Base-by-base conservation (phyloP, 345 rosid species). In the Mercurialis annua region DNA sequence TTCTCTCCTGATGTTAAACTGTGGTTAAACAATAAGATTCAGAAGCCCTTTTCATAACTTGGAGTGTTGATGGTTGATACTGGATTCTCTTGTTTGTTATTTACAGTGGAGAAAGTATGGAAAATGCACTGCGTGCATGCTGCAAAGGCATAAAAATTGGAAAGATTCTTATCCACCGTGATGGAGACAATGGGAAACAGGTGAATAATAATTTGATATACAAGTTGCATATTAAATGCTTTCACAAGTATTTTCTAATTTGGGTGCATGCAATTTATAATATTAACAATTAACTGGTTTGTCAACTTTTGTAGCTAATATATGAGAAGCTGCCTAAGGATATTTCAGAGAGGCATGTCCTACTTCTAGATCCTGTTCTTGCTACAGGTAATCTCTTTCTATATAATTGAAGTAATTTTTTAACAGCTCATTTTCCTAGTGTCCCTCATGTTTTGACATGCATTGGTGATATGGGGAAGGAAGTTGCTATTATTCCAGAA, bases 71-170 rank as follows among this genome's bases (percentile, higher is more conserved):
- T 68, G 64, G 34, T 77, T 57, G 50, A 17, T 55, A 24, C 17
- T 17, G 44, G 64, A 56, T 40, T n/a, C 53, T 27, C 62, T 24
- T 27, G 8, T 33, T 31, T 23, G 30, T 63, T 42, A 44, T 73
- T 52, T 64, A 36, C 73, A 95, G 99, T 81, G 98, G 99, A 71
- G 99, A 95, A 77, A 95, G 98, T 84, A 95, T 92, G 99, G 98
- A 95, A 88, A 92, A 95, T 50, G 97, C 99, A 10, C 70, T 95
- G 60, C 99, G 96, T 10, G 98, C 98, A 4, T 89, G 97, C 64
- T 92, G 99, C 86, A 95, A 95, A 77, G 98, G 99, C 59, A 95
- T 92, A 66, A 95, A 95, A 81, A 95, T 92, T 51, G 99, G 99
- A 64, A 95, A 95, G 82, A 90, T 95, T 74, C 86, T 95, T 61